Conservation (phyloP, 202 grass and related monocot genomes). For the Elaeis oleifera region DNA sequence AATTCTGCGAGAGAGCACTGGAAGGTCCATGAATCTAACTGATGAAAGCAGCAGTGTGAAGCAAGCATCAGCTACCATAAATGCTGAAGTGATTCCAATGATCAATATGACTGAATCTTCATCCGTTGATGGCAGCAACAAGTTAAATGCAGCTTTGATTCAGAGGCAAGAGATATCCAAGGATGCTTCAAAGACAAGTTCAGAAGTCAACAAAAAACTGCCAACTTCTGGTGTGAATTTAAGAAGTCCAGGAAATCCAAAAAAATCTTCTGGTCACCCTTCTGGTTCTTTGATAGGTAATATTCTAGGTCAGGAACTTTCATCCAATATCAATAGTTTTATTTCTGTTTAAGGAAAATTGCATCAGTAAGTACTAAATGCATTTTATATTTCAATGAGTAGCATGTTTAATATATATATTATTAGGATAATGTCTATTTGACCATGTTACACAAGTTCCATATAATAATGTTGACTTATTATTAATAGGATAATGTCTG, state of each 20-base stretch:
- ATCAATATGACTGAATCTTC: slow-evolving; percentile 11
- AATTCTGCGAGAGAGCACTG: slow-evolving; percentile 60
- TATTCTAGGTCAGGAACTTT: not conserved
- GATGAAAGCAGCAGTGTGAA: slow-evolving; percentile 20
- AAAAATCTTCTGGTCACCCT: slow-evolving; percentile 35
- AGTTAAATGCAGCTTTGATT: slow-evolving; percentile 22
- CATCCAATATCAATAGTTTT: not conserved
- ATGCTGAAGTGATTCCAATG: slow-evolving; percentile 23
- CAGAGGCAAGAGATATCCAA: slow-evolving; percentile 18
- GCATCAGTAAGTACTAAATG: no score
- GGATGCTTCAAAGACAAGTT: not conserved
- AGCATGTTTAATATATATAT: no score
- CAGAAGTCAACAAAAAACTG: not conserved
- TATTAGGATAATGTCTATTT: no score
- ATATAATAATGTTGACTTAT: no score
- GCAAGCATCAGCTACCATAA: slow-evolving; percentile 17
- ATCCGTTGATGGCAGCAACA: slow-evolving; percentile 29
- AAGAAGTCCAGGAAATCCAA: slow-evolving; percentile 33
- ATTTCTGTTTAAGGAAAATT: no score
- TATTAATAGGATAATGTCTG: no score
- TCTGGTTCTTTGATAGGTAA: slow-evolving; percentile 76
- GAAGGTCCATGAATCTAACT: slow-evolving; percentile 34
- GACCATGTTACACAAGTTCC: no score
- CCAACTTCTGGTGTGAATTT: slow-evolving; percentile 16
- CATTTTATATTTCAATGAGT: no score